Evolutionary conservation across 2,329 filamentous ascomycete genomes (phyloP).

Genomic region (Epichloe coenophiala): DNA sequence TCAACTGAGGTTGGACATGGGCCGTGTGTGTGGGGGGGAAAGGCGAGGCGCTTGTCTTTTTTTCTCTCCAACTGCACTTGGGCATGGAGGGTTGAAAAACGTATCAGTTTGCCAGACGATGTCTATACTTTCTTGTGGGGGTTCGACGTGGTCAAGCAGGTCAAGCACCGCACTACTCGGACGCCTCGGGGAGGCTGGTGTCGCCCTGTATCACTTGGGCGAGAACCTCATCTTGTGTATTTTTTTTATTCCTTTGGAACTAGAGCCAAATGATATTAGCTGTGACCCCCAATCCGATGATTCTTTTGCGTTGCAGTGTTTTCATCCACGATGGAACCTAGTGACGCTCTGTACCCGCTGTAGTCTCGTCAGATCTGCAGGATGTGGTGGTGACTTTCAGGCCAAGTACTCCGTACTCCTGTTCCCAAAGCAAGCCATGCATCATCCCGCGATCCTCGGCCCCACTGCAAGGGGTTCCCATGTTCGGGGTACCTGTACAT

Average conservation of each 20-base stretch:
- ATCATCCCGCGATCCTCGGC: conserved; percentile 2
- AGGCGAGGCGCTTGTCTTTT: neutral
- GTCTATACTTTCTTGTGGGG: too few species aligned
- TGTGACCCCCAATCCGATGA: neutral
- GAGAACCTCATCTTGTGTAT: neutral
- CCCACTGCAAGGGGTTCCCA: neutral
- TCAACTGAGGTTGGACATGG: neutral
- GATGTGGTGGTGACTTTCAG: conserved; percentile 1
- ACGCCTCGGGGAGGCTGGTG: neutral
- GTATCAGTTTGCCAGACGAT: neutral
- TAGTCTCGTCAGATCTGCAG: neutral
- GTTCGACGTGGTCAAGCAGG: neutral
- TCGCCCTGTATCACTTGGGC: neutral
- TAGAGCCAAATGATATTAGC: neutral
- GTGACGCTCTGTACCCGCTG: neutral
- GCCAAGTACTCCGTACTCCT: conserved; percentile 1
- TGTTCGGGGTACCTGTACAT: too few species aligned
- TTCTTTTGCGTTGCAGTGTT: too few species aligned
- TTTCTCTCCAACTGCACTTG: neutral
- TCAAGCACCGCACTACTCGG: neutral
- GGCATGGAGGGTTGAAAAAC: neutral
- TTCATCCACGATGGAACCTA: neutral
- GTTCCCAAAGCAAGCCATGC: neutral
- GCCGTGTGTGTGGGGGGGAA: too few species aligned
- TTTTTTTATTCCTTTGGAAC: neutral